phyloP scores from a whole-genome alignment of 2,329 filamentous ascomycete species.

The Talaromyces albobiverticillius region DNA sequence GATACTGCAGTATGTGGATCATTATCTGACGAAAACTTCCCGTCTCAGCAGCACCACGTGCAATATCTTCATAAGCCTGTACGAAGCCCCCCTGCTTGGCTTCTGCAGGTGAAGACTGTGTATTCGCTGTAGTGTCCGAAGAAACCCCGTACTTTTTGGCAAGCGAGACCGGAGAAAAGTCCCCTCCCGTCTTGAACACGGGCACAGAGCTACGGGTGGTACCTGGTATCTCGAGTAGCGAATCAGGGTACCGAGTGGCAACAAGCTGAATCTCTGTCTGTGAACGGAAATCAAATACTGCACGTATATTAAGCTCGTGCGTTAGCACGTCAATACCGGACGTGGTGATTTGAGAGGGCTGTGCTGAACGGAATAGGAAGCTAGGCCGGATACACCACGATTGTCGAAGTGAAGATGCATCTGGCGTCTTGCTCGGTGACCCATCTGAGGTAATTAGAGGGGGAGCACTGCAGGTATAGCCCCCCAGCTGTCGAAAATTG shows the following conservation, averaged over 20 bases:
- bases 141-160: constrained; percentile 1
- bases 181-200: constrained; percentile 57
- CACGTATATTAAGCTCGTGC: constrained; percentile 54
- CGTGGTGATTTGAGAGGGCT: constrained; percentile 58
- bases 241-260: constrained; percentile 35
- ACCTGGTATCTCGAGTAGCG: constrained; percentile 39
- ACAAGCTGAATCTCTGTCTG: constrained; percentile 35
- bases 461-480: constrained; percentile 40
- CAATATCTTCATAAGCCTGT: constrained; percentile 63
- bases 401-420: not conserved
- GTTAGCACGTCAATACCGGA: constrained; percentile 52
- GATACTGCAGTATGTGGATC: constrained; percentile 5
- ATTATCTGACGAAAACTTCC: constrained; percentile 7
- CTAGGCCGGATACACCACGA: constrained; percentile 44
- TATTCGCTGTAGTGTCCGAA: constrained; percentile 47
- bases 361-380: constrained; percentile 65
- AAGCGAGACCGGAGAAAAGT: constrained; percentile 7
- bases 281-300: constrained; percentile 66
- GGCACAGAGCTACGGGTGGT: constrained; percentile 58
- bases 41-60: constrained; percentile 2
- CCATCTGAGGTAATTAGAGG: not conserved
- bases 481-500: constrained; percentile 67
- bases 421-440: not conserved
- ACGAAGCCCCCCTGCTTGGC: constrained; percentile 45
- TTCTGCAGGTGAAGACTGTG: not conserved